phyloP scores from a whole-genome alignment of 192 early-diverging fungal genomes.

The Allomyces arbusculus region DNA sequence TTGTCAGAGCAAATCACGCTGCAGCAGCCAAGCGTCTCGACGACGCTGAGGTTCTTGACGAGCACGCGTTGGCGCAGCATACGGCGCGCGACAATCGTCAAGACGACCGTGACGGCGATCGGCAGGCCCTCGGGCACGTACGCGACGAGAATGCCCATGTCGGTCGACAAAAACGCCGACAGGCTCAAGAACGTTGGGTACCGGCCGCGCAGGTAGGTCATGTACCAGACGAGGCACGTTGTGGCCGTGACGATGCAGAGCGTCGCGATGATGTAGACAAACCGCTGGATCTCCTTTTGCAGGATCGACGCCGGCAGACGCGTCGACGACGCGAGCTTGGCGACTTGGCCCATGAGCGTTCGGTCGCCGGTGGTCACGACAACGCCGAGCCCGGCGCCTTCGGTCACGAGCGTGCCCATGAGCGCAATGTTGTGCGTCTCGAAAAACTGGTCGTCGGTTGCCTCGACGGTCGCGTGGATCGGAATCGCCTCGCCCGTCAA shows the following conservation, averaged over 20 bases:
- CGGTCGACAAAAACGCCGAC: constrained; percentile 22
- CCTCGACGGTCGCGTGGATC: constrained; percentile 31
- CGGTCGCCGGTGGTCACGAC: constrained; percentile 58
- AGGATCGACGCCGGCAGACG: constrained; percentile 24
- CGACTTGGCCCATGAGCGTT: constrained; percentile 58
- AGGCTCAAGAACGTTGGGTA: constrained; percentile 34
- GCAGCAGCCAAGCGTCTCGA: constrained; percentile 74
- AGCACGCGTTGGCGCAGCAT: constrained; percentile 52
- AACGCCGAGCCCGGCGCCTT: constrained; percentile 49
- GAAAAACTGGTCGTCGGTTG: constrained; percentile 50
- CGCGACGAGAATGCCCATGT: constrained; percentile 47
- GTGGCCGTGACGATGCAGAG: constrained; percentile 24
- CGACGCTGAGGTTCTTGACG: constrained; percentile 59
- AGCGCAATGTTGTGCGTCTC: constrained; percentile 71
- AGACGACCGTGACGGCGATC: constrained; percentile 48
- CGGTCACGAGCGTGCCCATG: constrained; percentile 43
- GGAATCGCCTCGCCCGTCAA: constrained; percentile 59
- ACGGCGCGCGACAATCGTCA: constrained; percentile 52
- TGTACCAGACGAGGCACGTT: constrained; percentile 27
- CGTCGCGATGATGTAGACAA: constrained; percentile 46
- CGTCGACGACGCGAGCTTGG: constrained; percentile 25
- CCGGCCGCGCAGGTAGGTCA: constrained; percentile 29
- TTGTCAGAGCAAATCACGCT: constrained; percentile 63
- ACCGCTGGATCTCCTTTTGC: constrained; percentile 38
- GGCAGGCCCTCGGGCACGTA: constrained; percentile 71